These are phyloP conservation scores for Psophocarpus tetragonolobus DNA, from an alignment of 306 rosid species.

Conservation along the genomic window DNA sequence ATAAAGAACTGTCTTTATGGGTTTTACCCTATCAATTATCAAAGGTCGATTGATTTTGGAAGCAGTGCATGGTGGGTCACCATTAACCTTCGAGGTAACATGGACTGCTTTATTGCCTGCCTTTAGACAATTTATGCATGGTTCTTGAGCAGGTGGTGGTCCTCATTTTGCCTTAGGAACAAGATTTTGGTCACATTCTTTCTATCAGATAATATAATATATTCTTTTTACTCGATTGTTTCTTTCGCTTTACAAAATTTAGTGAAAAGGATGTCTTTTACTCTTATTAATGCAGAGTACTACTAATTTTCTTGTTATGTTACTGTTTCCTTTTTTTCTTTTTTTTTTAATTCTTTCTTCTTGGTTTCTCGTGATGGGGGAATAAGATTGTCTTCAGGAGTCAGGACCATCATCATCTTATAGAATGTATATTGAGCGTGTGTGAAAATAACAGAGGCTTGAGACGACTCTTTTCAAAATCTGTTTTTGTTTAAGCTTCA, in stretches of 20 bases:
- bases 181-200: slow-evolving; percentile 32
- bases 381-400: background rate
- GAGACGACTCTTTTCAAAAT: background rate
- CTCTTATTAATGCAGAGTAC: background rate
- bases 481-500: background rate
- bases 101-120: slow-evolving; percentile 47
- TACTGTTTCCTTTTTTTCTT: background rate
- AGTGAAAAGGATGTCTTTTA: too few relatives aligned
- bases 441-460: background rate
- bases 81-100: slow-evolving; percentile 47
- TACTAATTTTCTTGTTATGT: slow-evolving; percentile 3
- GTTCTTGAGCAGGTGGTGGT: slow-evolving; percentile 35
- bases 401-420: background rate
- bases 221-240: slow-evolving; percentile 11
- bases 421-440: background rate
- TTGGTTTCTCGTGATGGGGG: background rate
- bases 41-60: slow-evolving; percentile 42
- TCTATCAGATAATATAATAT: slow-evolving; percentile 14
- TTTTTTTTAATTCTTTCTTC: background rate
- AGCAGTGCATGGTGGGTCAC: slow-evolving; percentile 53
- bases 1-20: slow-evolving; percentile 42
- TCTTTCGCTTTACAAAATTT: background rate
- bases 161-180: slow-evolving; percentile 35
- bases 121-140: slow-evolving; percentile 35
- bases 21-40: slow-evolving; percentile 44